Percentiles rank a stretch among this genome's conserved stretches.
Evolutionary conservation across 768 basidiomycete species (phyloP).

Genomic region (Suillus placidus): DNA sequence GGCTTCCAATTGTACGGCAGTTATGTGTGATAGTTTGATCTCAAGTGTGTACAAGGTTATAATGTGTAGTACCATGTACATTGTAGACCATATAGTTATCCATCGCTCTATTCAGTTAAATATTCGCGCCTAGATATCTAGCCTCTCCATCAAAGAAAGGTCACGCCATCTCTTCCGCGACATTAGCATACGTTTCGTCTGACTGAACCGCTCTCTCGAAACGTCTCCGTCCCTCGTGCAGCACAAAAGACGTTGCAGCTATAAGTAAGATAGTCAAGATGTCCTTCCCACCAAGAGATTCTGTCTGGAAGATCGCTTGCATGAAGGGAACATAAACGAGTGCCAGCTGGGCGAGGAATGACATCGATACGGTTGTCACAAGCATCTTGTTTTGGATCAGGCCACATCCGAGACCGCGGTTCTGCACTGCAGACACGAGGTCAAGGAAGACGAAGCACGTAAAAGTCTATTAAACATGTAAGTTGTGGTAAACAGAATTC

Average conservation of each 20-base stretch:
- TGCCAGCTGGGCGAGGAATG: conserved; percentile 80
- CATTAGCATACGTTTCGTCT: conserved; percentile 50
- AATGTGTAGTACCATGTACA: conserved; percentile 12
- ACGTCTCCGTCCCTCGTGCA: conserved; percentile 80
- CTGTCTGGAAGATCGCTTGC: conserved; percentile 94
- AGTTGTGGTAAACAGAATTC: neutral
- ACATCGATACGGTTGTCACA: conserved; percentile 82
- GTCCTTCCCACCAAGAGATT: conserved; percentile 70
- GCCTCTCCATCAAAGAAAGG: neutral
- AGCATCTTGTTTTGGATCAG: conserved; percentile 89
- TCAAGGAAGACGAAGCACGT: conserved; percentile 97
- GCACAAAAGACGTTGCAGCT: conserved; percentile 59
- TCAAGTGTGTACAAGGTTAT: conserved; percentile 9
- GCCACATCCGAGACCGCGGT: conserved; percentile 86
- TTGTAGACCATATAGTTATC: conserved; percentile 5
- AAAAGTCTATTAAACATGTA: conserved; percentile 71
- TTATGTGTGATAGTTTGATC: neutral
- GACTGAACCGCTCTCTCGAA: conserved; percentile 71
- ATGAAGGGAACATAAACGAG: conserved; percentile 90
- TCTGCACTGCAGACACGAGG: conserved; percentile 92
- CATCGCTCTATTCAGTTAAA: conserved; percentile 1
- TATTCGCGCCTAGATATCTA: neutral
- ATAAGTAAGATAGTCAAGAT: conserved; percentile 69
- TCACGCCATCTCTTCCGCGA: conserved; percentile 65
- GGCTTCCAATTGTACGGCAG: neutral